Conservation (phyloP, 169 alveolate genomes). For the Eimeria necatrix region DNA sequence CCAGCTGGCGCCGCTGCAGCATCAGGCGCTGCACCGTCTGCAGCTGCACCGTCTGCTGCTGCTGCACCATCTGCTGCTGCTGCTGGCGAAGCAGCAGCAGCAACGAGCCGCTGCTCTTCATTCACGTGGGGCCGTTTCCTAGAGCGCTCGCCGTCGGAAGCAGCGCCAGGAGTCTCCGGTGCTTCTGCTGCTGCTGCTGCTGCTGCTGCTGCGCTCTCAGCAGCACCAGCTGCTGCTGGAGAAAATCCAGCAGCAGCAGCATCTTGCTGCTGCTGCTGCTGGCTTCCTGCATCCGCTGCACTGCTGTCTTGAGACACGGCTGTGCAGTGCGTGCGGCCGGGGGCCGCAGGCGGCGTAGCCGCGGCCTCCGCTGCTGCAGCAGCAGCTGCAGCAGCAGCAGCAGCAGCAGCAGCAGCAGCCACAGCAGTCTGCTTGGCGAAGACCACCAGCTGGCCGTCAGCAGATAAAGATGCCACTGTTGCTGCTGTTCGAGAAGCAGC, state of each 20-base stretch:
- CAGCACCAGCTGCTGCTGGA: constrained; percentile 3
- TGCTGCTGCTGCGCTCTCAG: background rate
- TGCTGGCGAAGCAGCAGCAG: background rate
- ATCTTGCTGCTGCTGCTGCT: constrained; percentile 28
- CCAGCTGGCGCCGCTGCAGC: background rate
- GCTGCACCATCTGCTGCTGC: constrained; percentile 7
- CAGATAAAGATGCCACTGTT: constrained; percentile 17
- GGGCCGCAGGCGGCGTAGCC: background rate
- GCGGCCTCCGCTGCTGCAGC: background rate
- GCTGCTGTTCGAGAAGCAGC: constrained; percentile 37
- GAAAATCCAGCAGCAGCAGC: background rate
- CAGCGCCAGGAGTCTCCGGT: background rate
- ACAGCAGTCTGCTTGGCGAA: background rate
- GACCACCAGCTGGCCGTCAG: constrained; percentile 15
- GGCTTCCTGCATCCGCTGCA: constrained; percentile 6
- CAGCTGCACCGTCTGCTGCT: constrained; percentile 38
- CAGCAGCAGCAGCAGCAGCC: constrained; percentile 62
- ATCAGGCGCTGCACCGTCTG: background rate
- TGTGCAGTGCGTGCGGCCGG: background rate
- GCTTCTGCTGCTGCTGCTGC: constrained; percentile 56
- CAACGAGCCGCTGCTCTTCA: constrained; percentile 16
- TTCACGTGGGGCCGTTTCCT: constrained; percentile 37
- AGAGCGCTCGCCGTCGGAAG: constrained; percentile 2
- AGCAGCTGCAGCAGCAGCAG: constrained; percentile 24
- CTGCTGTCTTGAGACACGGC: background rate